Evolutionary conservation across 345 rosid species (phyloP), one percentile per base, ranked within the genome.

Genomic region (Mallotus nudiflorus): DNA sequence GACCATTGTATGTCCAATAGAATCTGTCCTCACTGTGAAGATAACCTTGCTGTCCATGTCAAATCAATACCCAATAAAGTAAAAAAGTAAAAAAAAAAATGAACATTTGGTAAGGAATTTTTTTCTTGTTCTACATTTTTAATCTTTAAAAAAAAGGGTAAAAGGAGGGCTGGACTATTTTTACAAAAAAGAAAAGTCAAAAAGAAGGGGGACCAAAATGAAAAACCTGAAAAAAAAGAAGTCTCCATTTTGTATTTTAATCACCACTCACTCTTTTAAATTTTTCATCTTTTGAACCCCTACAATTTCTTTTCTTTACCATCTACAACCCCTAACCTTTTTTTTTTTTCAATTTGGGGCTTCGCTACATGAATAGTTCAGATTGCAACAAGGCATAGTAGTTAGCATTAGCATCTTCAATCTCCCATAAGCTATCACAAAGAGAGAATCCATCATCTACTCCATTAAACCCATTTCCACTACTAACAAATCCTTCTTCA

Each of bases 331-430:
- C 37, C 37, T 33, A 33, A 33, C 19, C 53, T 56, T 3, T 8
- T 6, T 49, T 50, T 57, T 15, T 20, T 25, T 19, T 22, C 64
- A 48, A 25, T 35, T 19, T 0, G 0, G 9, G 2, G 37, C 25
- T 16, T 1, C 1, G 2, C 83, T 85, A 83, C 85, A 83, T 81
- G 82, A 85, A 85, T 1, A 90, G 80, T 74, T 86, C 77, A 29
- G 96, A 85, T 65, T 88, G 95, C 62, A 92, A 35, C 77, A 88
- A 60, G 16, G 88, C 77, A 70, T 80, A 83, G 67, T 87, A 90
- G 65, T 85, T 82, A 69, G 94, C 92, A 40, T 85, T 82, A 65
- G 85, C 90, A 54, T 92, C 92, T 70, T 90, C 95, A 61, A 87
- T 84, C 70, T 88, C 93, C 98, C 95, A 92, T 75, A 87, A 65